Base-by-base conservation (phyloP, 2,329 filamentous ascomycete species). In the Verticillium nubilum region DNA sequence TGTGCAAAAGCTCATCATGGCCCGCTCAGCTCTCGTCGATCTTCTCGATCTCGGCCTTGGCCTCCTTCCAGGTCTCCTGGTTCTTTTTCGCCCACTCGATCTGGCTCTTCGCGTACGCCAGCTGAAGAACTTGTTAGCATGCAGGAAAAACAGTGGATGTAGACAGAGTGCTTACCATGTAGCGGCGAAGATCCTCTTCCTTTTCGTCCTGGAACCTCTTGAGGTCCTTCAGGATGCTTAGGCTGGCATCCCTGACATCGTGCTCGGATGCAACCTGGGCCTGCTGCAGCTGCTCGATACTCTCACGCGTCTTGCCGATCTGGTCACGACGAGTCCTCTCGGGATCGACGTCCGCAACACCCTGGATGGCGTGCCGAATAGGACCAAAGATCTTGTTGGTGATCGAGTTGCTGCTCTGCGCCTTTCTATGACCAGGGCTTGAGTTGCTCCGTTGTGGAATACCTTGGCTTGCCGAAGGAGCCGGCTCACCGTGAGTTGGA, bases 121-220 rank as follows among this genome's bases (percentile, higher is more conserved):
- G 85, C 93, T 97, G 67, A 52, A 17, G 55, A 25, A 12, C 64
- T 71, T 65, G 72, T 69, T 57, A 61, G 31, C 27, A 55, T 52
- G 26, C 31, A 52, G 27, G 17, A 26, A 26, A 17, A 7, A 31
- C 4, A 58, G 13, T 25, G 47, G 9, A 17, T 52, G 60, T 37
- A 56, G 33, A 12, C 26, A 26, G 15, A 23, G 52, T 28, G 76
- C 90, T 77, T 78, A 97, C 95, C 95, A 99, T 99, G 73, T 98
- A 98, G 63, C 91, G 86, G 70, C 87, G 88, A 68, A 99, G 74
- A 72, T 99, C 95, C 56, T 94, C 92, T 76, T 99, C 96, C 75
- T 99, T 99, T 75, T 98, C 93, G 61, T 81, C 81, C 74, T 99
- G 96, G 75, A 99, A 99, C 62, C 95, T 82, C 77, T 92, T 92